Base-by-base conservation (phyloP, 768 basidiomycete genomes). In the Russula sp. region DNA sequence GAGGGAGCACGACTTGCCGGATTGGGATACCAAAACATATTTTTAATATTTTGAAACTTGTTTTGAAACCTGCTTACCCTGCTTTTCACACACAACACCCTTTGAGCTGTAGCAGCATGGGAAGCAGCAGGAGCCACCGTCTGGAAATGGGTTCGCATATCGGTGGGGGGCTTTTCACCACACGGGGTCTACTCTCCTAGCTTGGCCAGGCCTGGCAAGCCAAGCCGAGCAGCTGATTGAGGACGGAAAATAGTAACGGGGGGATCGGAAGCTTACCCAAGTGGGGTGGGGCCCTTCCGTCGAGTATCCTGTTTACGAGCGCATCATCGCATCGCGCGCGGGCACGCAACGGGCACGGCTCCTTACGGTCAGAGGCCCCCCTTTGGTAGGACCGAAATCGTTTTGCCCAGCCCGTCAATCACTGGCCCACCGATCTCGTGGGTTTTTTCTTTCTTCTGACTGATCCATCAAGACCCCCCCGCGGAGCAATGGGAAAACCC, bases 111-210 rank as follows among this genome's bases (percentile, higher is more conserved):
- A n/a, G n/a, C n/a, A n/a, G n/a, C n/a, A n/a, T n/a, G n/a, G n/a
- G n/a, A n/a, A n/a, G n/a, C n/a, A n/a, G n/a, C n/a, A n/a, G n/a
- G n/a, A n/a, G n/a, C n/a, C n/a, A n/a, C n/a, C n/a, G n/a, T n/a
- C n/a, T n/a, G n/a, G n/a, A n/a, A n/a, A 36, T 45, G 48, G 25
- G 36, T 51, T 36, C 41, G 49, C 55, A 46, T 6, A 58, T 51
- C 48, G 16, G 43, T 58, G 6, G 48, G 46, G n/a, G 45, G 2
- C 18, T 3, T n/a, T 57, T n/a, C n/a, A n/a, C n/a, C 56, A 45
- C 51, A 49, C 38, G 54, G 39, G 52, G 29, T 55, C 59, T n/a
- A n/a, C n/a, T n/a, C 59, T 22, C 29, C 10, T 38, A n/a, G n/a
- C n/a, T n/a, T n/a, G 36, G 51, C 20, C 36, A 60, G 39, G 47